Evolutionary conservation across 139 green algal genomes (phyloP).

Genomic region (Auxenochlorella pyrenoidosa): DNA sequence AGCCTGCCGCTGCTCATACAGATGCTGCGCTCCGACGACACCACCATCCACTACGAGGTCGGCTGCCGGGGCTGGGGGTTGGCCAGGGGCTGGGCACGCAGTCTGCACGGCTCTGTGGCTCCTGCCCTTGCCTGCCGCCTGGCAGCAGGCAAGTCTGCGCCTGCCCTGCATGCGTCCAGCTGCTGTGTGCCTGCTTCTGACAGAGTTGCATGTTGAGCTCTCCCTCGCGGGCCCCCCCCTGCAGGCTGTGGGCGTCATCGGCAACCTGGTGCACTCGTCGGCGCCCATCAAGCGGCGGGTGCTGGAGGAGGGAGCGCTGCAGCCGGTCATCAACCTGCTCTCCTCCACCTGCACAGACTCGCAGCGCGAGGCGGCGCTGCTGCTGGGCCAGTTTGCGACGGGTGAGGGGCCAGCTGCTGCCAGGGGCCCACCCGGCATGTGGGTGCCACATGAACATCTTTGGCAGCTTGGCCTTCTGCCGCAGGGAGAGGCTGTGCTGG

Average conservation of each 20-base stretch:
- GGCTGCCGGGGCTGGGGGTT: not conserved
- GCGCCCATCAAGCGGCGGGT: slow-evolving; percentile 81
- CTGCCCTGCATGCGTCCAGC: not conserved
- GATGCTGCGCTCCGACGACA: slow-evolving; percentile 94
- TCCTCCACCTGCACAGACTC: slow-evolving; percentile 85
- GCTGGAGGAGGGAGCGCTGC: slow-evolving; percentile 90
- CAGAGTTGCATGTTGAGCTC: not conserved
- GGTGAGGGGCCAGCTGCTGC: slow-evolving; percentile 6
- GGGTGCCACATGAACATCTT: not conserved
- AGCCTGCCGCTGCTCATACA: slow-evolving; percentile 93
- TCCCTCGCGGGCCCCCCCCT: not conserved
- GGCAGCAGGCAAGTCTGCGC: not conserved
- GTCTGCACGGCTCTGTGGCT: not conserved
- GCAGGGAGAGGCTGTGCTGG: not conserved
- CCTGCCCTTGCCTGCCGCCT: not conserved
- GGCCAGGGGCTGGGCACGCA: not conserved
- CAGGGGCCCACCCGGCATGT: not conserved
- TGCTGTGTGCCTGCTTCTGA: not conserved
- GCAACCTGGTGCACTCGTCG: slow-evolving; percentile 97
- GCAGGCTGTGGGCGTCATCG: slow-evolving; percentile 95
- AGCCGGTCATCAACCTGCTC: slow-evolving; percentile 97
- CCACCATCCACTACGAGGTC: slow-evolving; percentile 93
- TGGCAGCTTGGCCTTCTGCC: not conserved
- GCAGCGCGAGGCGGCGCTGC: slow-evolving; percentile 94
- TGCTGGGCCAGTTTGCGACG: slow-evolving; percentile 98